These are phyloP conservation scores for Gastrodia elata DNA, from an alignment of 106 monocot genomes.

Conservation along the genomic window DNA sequence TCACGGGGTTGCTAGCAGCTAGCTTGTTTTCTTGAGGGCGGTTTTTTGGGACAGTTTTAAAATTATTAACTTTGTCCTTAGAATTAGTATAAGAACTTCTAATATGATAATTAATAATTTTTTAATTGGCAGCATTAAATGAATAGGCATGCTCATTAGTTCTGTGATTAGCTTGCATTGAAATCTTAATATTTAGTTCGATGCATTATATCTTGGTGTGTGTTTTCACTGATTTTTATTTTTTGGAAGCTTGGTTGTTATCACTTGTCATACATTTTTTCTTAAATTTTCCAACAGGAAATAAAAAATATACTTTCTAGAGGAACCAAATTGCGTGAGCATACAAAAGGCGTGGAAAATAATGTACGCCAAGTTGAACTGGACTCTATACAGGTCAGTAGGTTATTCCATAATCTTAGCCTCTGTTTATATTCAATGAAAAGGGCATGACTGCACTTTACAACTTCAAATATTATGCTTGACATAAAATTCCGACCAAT, in stretches of 20 bases:
- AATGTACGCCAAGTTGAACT: conserved; percentile 93
- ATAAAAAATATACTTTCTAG: conserved; percentile 79
- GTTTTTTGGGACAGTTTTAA: not conserved
- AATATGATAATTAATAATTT: not conserved
- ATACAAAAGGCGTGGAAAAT: conserved; percentile 89
- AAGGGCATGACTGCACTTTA: not conserved
- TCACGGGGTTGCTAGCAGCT: not conserved
- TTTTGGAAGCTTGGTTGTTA: not conserved
- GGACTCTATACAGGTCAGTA: conserved; percentile 85
- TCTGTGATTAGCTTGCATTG: not conserved
- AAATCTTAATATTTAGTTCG: not conserved
- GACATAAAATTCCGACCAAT: too few relatives aligned
- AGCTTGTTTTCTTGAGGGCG: too few relatives aligned
- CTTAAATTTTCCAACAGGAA: conserved; percentile 40
- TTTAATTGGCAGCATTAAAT: not conserved
- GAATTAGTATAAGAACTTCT: not conserved
- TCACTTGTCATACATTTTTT: not conserved
- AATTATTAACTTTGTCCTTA: not conserved
- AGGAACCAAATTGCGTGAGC: conserved; percentile 79
- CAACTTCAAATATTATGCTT: not conserved
- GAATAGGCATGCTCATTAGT: not conserved
- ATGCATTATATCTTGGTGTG: not conserved
- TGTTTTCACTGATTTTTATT: not conserved
- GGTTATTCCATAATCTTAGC: not conserved
- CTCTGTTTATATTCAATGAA: not conserved